These are phyloP conservation scores for Didymella segeticola DNA, from an alignment of 2,329 filamentous ascomycete species.

Conservation along the genomic window DNA sequence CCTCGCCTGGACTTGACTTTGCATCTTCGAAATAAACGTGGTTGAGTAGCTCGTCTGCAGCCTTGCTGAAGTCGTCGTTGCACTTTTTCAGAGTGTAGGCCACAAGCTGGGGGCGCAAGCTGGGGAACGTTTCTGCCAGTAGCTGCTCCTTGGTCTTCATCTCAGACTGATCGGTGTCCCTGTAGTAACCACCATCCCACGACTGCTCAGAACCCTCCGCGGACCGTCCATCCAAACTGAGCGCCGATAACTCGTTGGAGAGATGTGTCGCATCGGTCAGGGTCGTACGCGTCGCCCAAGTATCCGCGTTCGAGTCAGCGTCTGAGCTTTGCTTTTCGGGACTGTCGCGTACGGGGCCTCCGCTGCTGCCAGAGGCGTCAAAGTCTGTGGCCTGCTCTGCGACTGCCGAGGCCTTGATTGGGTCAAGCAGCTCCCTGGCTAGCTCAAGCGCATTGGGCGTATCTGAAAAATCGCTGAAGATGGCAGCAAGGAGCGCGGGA, in stretches of 20 bases:
- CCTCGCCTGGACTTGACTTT: slow-evolving; percentile 56
- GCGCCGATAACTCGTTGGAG: slow-evolving; percentile 54
- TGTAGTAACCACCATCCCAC: slow-evolving; percentile 40
- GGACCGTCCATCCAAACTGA: slow-evolving; percentile 37
- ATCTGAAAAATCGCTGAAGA: slow-evolving; percentile 76
- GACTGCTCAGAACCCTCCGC: slow-evolving; percentile 31
- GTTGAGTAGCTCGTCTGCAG: slow-evolving; percentile 83
- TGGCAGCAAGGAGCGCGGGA: slow-evolving; percentile 76
- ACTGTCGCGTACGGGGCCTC: slow-evolving; percentile 34
- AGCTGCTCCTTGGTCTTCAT: slow-evolving; percentile 68
- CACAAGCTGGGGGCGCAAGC: slow-evolving; percentile 70
- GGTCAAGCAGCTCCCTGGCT: slow-evolving; percentile 67
- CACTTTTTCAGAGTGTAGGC: slow-evolving; percentile 71
- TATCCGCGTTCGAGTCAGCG: slow-evolving; percentile 46
- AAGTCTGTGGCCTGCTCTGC: slow-evolving; percentile 77
- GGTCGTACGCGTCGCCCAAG: slow-evolving; percentile 51
- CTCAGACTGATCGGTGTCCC: slow-evolving; percentile 54
- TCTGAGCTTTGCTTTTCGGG: slow-evolving; percentile 30
- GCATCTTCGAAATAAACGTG: slow-evolving; percentile 77
- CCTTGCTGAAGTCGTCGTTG: slow-evolving; percentile 69
- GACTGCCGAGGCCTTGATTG: slow-evolving; percentile 68
- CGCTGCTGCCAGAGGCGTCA: slow-evolving; percentile 75
- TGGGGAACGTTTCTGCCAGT: slow-evolving; percentile 75
- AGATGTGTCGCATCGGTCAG: slow-evolving; percentile 60
- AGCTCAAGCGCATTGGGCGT: slow-evolving; percentile 57